Evolutionary conservation across 805 yeast genomes (phyloP), one percentile per base, ranked within the genome.

Genomic region (Candida cerambycidarum): DNA sequence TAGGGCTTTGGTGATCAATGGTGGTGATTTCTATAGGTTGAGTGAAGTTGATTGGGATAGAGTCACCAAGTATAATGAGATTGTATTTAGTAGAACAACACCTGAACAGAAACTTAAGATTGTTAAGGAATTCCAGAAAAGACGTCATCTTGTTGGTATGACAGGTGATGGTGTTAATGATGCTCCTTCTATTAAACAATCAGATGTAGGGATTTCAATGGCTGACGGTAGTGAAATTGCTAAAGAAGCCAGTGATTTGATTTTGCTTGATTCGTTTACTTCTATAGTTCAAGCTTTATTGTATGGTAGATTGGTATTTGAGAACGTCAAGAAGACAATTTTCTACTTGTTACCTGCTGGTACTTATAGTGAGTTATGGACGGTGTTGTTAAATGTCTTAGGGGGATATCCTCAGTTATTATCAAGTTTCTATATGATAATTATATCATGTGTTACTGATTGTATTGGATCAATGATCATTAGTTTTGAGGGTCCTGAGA

Each of bases 31-130:
- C 32, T 53, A 50, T 18, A 23, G 37, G 6, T 48, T 70, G 45
- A 56, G 56, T 34, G 74, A 69, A 18, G 54, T 52, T 17, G 69
- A 73, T 43, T 74, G 79, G 79, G 69, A 69, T 37, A 58, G 56
- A 27, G 45, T 73, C 17, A 56, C 62, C 32, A 35, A 54, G 12
- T 69, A 62, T 42, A 44, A 61, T n/a, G 76, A 72, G 51, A 58
- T 75, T 38, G 77, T 76, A 5, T 63, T 63, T 44, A 54, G 65
- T 14, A 54, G 68, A 53, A 61, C 67, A 2, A 61, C 68, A 2
- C 81, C 82, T 1, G 80, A 77, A 45, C 80, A 76, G 54, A 77
- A 77, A 54, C 61, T 77, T 30, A 54, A 58, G 38, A 76, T 77
- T 45, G 77, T 77, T 13, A 61, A 67, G 43, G 69, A 73, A 45